phyloP scores from a whole-genome alignment of 2,329 filamentous ascomycete genomes.

The Penicillium hesseltinei region DNA sequence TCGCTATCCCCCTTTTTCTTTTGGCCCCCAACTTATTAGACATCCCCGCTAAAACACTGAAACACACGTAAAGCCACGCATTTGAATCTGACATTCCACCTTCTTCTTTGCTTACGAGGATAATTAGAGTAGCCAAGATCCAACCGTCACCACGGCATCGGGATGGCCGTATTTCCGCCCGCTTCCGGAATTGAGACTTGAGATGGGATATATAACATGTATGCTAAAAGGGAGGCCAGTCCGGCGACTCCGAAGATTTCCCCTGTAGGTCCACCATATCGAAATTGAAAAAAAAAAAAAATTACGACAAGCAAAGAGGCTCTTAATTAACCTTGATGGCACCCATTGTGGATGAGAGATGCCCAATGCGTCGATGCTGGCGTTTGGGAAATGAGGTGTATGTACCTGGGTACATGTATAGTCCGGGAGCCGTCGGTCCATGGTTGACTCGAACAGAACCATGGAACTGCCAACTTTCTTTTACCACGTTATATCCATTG shows the following conservation, averaged over 20 bases:
- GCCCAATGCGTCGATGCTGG: neutral
- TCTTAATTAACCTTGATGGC: neutral
- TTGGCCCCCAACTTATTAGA: conserved; percentile 5
- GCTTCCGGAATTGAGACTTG: neutral
- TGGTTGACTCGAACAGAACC: neutral
- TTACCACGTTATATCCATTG: neutral
- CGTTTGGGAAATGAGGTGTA: neutral
- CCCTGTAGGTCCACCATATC: conserved; percentile 2
- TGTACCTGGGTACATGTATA: neutral
- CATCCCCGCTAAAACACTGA: neutral
- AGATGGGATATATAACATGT: neutral
- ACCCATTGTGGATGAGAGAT: neutral
- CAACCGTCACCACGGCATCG: conserved; percentile 13
- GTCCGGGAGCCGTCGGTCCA: neutral
- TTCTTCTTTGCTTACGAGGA: neutral
- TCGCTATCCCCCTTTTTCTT: neutral
- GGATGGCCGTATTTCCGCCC: conserved; percentile 1
- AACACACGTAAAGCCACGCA: neutral
- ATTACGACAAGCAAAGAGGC: neutral
- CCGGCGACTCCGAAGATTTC: conserved; percentile 15
- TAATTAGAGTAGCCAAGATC: conserved; percentile 8
- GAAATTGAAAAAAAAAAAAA: neutral
- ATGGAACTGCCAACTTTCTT: neutral
- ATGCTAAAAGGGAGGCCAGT: neutral
- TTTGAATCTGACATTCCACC: neutral